phyloP scores from a whole-genome alignment of 2,329 filamentous ascomycete species.

The Cytospora piceae region DNA sequence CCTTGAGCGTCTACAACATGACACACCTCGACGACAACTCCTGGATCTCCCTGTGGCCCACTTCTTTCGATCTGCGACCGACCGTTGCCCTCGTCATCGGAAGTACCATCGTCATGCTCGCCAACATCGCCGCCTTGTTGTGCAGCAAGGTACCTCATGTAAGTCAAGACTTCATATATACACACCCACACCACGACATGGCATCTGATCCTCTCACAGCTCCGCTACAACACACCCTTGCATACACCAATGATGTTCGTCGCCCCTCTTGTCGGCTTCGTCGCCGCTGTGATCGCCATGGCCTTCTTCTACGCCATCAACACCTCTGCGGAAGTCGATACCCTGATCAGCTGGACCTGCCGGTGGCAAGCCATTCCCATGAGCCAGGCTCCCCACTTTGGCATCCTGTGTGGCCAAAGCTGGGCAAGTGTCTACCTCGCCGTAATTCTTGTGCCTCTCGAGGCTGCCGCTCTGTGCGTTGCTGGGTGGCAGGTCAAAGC shows the following conservation, averaged over 20 bases:
- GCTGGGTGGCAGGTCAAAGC: slow-evolving; percentile 50
- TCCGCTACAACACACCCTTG: slow-evolving; percentile 41
- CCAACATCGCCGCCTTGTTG: slow-evolving; percentile 53
- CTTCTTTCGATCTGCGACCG: slow-evolving; percentile 59
- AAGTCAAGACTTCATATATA: slow-evolving; percentile 38
- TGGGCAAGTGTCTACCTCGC: slow-evolving; percentile 57
- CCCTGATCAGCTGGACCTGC: slow-evolving; percentile 65
- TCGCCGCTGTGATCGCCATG: slow-evolving; percentile 56
- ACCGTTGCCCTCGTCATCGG: slow-evolving; percentile 59
- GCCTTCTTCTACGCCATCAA: slow-evolving; percentile 62
- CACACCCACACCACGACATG: not conserved
- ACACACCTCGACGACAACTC: slow-evolving; percentile 54
- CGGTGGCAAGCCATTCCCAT: slow-evolving; percentile 61
- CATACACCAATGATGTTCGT: slow-evolving; percentile 45
- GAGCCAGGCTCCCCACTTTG: slow-evolving; percentile 57
- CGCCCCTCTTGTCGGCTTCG: slow-evolving; percentile 48
- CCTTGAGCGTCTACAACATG: slow-evolving; percentile 57
- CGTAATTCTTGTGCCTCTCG: slow-evolving; percentile 60
- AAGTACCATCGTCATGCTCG: slow-evolving; percentile 52
- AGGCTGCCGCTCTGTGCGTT: slow-evolving; percentile 52
- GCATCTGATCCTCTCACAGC: slow-evolving; percentile 37
- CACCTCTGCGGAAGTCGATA: slow-evolving; percentile 54
- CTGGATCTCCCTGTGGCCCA: slow-evolving; percentile 61
- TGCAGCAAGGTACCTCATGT: slow-evolving; percentile 55
- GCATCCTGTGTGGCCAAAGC: slow-evolving; percentile 60